Base-by-base conservation (phyloP, 805 yeast species). In the Millerago galiae region DNA sequence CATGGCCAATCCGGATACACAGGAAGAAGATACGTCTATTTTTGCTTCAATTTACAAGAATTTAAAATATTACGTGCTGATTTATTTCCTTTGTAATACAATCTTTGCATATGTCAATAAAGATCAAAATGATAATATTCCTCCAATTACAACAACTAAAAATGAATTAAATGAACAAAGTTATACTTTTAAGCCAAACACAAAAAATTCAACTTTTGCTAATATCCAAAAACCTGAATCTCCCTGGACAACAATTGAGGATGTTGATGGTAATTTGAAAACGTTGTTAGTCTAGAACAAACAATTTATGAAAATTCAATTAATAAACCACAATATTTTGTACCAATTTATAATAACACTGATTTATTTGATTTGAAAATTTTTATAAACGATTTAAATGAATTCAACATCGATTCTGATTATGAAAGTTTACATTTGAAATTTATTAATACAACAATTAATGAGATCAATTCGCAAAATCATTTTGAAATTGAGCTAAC, bases 231-330 rank as follows among this genome's bases (percentile, higher is more conserved):
- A 21, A 7, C 24, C 24, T 21, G 24, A 21, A 21, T 21, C 24
- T 7, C 24, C 24, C 7, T 21, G 24, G 24, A 21, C 24, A 4
- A 7, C 7, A 21, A 21, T 21, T 21, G 24, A 21, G 7, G 24
- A 21, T 21, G 24, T 21, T 21, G 24, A 21, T 21, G 24, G 24
- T 21, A 21, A 21, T 21, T 21, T 21, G 7, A 21, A 21, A 21
- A 21, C 24, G 24, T 21, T 21, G 24, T 21, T 7, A 21, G 24
- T 21, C 24, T 38, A 4, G 60, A 58, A 32, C 52, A 50, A 34
- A 36, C 53, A 10, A 43, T 50, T 21, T 59, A 55, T 34, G 53
- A 53, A 40, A 58, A 59, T 41, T 53, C 63, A 3, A 31, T 44
- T 8, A 16, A 27, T 14, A 46, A 47, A 10, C 47, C 63, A 9